These are phyloP conservation scores for Aspergillus mulundensis DNA, from an alignment of 495 filamentous ascomycete species.

Conservation along the genomic window DNA sequence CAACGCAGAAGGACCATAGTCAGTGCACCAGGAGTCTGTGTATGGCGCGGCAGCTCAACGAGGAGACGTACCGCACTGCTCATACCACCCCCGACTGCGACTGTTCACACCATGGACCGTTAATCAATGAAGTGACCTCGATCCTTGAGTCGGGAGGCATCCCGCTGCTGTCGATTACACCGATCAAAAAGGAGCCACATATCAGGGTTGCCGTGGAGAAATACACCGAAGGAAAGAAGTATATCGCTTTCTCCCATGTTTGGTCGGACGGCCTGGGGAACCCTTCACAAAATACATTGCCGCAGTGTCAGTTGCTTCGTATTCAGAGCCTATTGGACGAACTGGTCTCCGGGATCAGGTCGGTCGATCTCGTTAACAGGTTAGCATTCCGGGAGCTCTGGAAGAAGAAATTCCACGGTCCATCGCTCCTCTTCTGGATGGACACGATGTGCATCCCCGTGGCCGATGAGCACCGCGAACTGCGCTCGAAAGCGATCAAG, in stretches of 20 bases:
- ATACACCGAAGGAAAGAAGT: not conserved
- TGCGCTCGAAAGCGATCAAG: conserved; percentile 2
- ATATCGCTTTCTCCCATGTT: conserved; percentile 8
- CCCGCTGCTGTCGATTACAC: not conserved
- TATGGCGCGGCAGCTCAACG: conserved; percentile 3
- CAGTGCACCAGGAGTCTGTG: not conserved
- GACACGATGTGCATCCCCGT: conserved; percentile 7
- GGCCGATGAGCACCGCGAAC: not conserved
- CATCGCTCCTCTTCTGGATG: conserved; percentile 7
- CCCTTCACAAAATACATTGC: conserved; percentile 1
- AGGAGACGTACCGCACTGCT: conserved; percentile 6
- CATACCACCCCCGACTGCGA: not conserved
- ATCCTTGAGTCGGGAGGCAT: not conserved
- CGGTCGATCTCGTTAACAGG: not conserved
- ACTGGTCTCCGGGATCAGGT: not conserved
- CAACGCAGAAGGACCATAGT: not conserved
- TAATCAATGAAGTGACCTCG: not conserved
- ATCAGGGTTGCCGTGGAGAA: not conserved
- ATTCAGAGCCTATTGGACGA: not conserved
- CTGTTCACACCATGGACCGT: not conserved
- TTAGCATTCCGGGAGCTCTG: conserved; percentile 2
- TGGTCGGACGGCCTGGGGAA: conserved; percentile 7
- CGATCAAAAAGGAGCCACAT: not conserved
- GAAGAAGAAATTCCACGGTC: conserved; percentile 5
- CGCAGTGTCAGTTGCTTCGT: not conserved